These are phyloP conservation scores for Larix kaempferi DNA, from an alignment of 75 land plant species.

Conservation along the genomic window DNA sequence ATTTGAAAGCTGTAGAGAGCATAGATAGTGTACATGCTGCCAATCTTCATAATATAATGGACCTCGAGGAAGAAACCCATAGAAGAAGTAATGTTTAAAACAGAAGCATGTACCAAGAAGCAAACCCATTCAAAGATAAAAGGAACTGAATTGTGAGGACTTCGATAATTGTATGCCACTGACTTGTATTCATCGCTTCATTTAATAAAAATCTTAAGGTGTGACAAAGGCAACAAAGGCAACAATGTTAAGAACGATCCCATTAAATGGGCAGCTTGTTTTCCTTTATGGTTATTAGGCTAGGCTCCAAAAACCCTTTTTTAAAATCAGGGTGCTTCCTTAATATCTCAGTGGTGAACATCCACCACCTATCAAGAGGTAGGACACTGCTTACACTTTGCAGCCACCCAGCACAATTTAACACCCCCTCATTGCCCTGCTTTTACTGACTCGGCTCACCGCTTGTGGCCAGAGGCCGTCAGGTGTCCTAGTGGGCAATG, in stretches of 20 bases:
- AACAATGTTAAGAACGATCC: conserved; percentile 1
- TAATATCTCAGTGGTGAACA: no score
- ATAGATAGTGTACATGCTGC: not conserved
- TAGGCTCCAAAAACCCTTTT: not conserved
- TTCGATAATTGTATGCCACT: not conserved
- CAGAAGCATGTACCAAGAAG: not conserved
- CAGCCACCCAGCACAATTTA: no score
- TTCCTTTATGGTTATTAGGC: not conserved
- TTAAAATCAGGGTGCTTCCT: no score
- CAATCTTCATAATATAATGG: not conserved
- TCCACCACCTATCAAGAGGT: no score
- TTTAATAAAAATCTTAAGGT: not conserved
- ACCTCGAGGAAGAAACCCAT: not conserved
- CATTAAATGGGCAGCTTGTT: not conserved
- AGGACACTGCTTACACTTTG: no score
- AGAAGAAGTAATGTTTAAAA: not conserved
- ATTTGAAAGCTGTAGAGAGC: not conserved
- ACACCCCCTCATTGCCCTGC: no score
- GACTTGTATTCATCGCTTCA: not conserved
- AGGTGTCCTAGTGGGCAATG: not conserved
- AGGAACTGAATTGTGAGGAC: not conserved
- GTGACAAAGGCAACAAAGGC: not conserved
- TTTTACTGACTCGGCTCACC: no score
- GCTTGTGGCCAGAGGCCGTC: no score
- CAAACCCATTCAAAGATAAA: not conserved